Conservation (phyloP, 73 alveolate species). For the Uronychia binucleata region DNA sequence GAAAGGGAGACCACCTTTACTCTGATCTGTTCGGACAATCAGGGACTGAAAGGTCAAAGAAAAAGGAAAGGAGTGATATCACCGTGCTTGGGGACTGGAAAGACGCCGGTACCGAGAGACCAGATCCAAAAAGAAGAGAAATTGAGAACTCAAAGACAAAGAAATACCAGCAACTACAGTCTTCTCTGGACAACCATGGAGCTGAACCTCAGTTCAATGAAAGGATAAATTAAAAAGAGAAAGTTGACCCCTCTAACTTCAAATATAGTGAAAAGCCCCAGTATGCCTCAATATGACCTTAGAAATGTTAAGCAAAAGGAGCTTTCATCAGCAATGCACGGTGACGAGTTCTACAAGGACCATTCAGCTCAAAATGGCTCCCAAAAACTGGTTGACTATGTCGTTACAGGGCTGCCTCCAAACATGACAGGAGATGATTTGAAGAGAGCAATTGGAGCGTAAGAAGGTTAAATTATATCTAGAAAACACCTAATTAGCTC, state of each 20-base stretch:
- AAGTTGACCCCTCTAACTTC: neutral
- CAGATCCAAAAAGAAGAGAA: neutral
- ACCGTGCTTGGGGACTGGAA: neutral
- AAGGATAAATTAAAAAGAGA: neutral
- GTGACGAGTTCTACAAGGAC: neutral
- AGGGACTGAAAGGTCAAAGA: neutral
- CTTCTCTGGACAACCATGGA: neutral
- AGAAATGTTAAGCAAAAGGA: neutral
- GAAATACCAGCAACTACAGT: neutral
- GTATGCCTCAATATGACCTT: neutral
- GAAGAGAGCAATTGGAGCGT: neutral
- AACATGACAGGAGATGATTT: neutral
- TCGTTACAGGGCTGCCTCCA: neutral
- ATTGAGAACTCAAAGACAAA: neutral
- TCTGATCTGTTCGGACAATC: conserved; percentile 25
- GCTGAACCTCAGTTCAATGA: neutral
- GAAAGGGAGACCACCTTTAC: conserved; percentile 15
- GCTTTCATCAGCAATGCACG: neutral
- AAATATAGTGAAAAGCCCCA: neutral
- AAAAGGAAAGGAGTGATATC: neutral
- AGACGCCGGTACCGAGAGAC: neutral
- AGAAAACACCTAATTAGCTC: conserved; percentile 34
- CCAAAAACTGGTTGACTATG: neutral
- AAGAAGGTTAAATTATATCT: neutral
- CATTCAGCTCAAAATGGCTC: neutral